Base-by-base conservation (phyloP, 2,329 filamentous ascomycete genomes). In the Pseudogymnoascus sp. region DNA sequence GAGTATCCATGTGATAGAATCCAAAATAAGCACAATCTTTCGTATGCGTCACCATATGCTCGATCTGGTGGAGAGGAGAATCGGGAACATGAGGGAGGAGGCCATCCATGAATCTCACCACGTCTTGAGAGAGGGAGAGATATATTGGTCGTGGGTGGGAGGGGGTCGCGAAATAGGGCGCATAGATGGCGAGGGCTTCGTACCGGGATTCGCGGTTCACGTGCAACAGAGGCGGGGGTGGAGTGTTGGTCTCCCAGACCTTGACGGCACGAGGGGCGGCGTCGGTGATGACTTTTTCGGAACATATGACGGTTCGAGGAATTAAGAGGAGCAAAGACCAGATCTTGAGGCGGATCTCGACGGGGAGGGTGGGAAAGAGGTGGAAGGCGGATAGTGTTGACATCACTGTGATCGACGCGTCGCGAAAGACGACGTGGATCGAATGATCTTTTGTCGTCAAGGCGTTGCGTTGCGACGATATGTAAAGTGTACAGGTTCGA, bases 331-430 rank as follows among this genome's bases (percentile, higher is more conserved):
- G 26, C 10, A 64, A 16, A 4, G n/a, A 24, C 69, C 69, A 73
- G 16, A 73, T 67, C 28, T 71, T 70, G 46, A 71, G 63, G 10
- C 69, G 69, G 31, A 73, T 61, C 60, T 73, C 71, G 63, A 59
- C 64, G 28, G 71, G 71, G 16, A 72, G 67, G 10, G 53, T 22
- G 33, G 67, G 64, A 61, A 73, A 73, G 62, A 67, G 64, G 38
- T 67, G 63, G 63, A 73, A 72, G 26, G 64, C 33, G 6, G 66
- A 56, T 11, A 66, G 46, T 14, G 65, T 19, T 19, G 50, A 60
- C 50, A 56, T 56, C 7, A 31, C 26, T 56, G 4, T 31, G 26
- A 33, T 33, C n/a, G 50, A 56, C n/a, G 50, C 50, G 50, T 33
- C 50, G 10, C 26, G 8, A 3, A 19, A 56, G 12, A 8, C 24